These are phyloP conservation scores for Aureobasidium sp. DNA, from an alignment of 2,329 filamentous ascomycete species.

Conservation along the genomic window DNA sequence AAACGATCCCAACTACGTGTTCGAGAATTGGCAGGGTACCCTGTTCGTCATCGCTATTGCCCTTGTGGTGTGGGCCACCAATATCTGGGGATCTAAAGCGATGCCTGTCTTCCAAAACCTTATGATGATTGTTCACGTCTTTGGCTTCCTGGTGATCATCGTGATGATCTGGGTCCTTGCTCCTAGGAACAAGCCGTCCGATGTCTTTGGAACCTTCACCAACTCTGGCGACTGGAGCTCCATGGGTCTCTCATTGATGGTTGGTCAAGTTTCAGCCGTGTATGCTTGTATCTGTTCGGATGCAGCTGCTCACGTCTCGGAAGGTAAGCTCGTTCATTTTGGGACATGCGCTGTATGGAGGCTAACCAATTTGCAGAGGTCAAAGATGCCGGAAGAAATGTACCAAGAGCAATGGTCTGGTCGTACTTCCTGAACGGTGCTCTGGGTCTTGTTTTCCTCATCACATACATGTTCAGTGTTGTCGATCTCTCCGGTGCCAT, in stretches of 20 bases:
- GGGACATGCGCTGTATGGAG: no score
- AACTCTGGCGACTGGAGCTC: slow-evolving; percentile 39
- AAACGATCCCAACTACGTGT: slow-evolving; percentile 20
- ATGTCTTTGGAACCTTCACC: slow-evolving; percentile 40
- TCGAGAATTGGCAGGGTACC: slow-evolving; percentile 39
- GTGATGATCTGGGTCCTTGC: slow-evolving; percentile 38
- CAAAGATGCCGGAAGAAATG: slow-evolving; percentile 31
- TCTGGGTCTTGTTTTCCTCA: slow-evolving; percentile 21
- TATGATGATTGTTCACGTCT: slow-evolving; percentile 38
- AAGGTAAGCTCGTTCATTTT: not conserved
- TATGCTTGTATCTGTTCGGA: slow-evolving; percentile 12
- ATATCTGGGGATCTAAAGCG: slow-evolving; percentile 26
- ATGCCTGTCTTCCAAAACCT: slow-evolving; percentile 33
- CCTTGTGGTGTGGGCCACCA: slow-evolving; percentile 38
- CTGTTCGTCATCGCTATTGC: slow-evolving; percentile 40
- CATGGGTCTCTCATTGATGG: slow-evolving; percentile 36
- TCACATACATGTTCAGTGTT: slow-evolving; percentile 25
- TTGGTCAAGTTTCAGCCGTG: slow-evolving; percentile 24
- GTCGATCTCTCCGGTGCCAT: slow-evolving; percentile 24
- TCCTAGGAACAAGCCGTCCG: slow-evolving; percentile 31
- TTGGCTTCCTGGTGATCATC: slow-evolving; percentile 45
- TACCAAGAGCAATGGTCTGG: slow-evolving; percentile 35
- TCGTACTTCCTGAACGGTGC: slow-evolving; percentile 28
- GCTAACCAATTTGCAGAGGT: slow-evolving; percentile 28
- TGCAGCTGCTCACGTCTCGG: slow-evolving; percentile 1